These are phyloP conservation scores for Cyclotella sp. DNA, from an alignment of 108 stramenopile species.

Conservation along the genomic window DNA sequence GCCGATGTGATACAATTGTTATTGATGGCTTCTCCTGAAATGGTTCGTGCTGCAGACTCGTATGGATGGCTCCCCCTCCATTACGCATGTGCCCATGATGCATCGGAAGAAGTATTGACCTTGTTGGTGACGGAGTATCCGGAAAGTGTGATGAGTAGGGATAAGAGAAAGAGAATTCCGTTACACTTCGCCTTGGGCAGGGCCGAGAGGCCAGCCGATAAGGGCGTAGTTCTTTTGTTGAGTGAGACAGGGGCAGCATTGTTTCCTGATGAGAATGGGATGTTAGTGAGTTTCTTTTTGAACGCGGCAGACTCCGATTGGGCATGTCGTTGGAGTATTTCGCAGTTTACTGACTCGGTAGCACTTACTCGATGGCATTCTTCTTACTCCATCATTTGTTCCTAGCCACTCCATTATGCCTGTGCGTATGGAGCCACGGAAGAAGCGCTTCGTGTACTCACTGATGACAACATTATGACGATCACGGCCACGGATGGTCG, in stretches of 20 bases:
- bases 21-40: constrained; percentile 14
- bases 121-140: constrained; percentile 63
- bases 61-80: constrained; percentile 74
- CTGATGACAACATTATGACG: constrained; percentile 60
- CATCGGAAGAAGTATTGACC: constrained; percentile 55
- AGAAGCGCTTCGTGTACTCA: constrained; percentile 68
- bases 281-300: constrained; percentile 62
- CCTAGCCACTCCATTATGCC: constrained; percentile 81
- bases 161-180: constrained; percentile 39
- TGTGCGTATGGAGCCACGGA: constrained; percentile 84
- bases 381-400: background rate
- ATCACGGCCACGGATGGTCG: constrained; percentile 59
- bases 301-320: background rate
- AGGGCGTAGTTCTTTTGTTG: constrained; percentile 57
- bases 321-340: background rate
- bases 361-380: too few species aligned
- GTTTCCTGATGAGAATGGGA: constrained; percentile 79
- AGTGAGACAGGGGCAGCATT: constrained; percentile 64
- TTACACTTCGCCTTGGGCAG: constrained; percentile 66
- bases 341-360: constrained; percentile 2
- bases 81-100: constrained; percentile 73
- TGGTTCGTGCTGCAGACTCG: constrained; percentile 46
- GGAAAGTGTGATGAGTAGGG: constrained; percentile 22
- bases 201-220: constrained; percentile 52
- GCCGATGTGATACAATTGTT: constrained; percentile 45